These are phyloP conservation scores for Phaeomoniella chlamydospora DNA, from an alignment of 2,329 filamentous ascomycete genomes.

Conservation along the genomic window DNA sequence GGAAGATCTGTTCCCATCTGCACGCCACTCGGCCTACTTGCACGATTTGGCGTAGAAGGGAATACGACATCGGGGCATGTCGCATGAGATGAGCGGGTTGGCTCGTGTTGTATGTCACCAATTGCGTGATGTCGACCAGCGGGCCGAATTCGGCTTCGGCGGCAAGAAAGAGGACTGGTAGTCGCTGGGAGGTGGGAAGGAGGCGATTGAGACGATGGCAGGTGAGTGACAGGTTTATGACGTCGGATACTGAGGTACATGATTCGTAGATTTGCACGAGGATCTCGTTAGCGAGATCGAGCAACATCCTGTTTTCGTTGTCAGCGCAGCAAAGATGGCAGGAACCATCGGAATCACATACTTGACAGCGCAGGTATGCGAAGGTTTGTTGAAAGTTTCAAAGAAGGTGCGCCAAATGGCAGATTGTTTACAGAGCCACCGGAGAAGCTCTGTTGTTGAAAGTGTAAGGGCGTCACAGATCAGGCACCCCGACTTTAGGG, in stretches of 20 bases:
- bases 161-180: slow-evolving; percentile 37
- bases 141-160: slow-evolving; percentile 44
- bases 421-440: slow-evolving; percentile 4
- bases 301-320: slow-evolving; percentile 28
- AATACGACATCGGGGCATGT: slow-evolving; percentile 36
- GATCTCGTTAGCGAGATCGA: slow-evolving; percentile 44
- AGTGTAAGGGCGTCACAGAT: slow-evolving; percentile 22
- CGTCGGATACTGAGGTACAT: slow-evolving; percentile 35
- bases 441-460: slow-evolving; percentile 10
- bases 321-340: slow-evolving; percentile 1
- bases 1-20: slow-evolving; percentile 47
- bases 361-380: slow-evolving; percentile 1
- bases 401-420: not conserved
- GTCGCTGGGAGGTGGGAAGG: slow-evolving; percentile 36
- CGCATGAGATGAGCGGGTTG: slow-evolving; percentile 42
- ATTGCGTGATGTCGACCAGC: slow-evolving; percentile 41
- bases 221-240: slow-evolving; percentile 38
- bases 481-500: slow-evolving; percentile 39
- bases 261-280: slow-evolving; percentile 41
- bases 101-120: slow-evolving; percentile 45
- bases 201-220: slow-evolving; percentile 39
- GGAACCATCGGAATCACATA: no score
- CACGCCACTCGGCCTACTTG: slow-evolving; percentile 38
- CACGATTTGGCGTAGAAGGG: slow-evolving; percentile 41
- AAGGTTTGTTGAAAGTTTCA: not conserved